These are phyloP conservation scores for Tuber borchii DNA, from an alignment of 495 filamentous ascomycete genomes.

Conservation along the genomic window DNA sequence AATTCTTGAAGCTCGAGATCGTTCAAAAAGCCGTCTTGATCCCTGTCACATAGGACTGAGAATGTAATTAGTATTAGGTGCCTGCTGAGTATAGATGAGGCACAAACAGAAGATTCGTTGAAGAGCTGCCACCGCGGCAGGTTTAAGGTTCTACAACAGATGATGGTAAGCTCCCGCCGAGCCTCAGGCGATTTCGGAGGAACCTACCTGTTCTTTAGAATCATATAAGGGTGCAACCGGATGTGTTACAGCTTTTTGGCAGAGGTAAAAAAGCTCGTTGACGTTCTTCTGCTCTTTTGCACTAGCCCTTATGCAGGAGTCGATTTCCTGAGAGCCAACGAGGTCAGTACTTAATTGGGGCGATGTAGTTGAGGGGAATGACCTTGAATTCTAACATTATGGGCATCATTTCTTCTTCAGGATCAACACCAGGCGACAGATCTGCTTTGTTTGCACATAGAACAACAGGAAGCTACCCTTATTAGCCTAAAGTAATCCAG, in stretches of 20 bases:
- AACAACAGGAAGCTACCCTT: slow-evolving; percentile 59
- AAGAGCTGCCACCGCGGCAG: slow-evolving; percentile 74
- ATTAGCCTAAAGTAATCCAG: neutral
- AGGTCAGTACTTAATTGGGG: neutral
- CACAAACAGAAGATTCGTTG: slow-evolving; percentile 73
- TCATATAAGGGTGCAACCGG: slow-evolving; percentile 95
- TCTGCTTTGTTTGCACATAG: slow-evolving; percentile 97
- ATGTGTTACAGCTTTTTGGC: slow-evolving; percentile 97
- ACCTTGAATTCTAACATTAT: slow-evolving; percentile 94
- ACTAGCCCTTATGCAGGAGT: slow-evolving; percentile 92
- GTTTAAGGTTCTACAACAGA: slow-evolving; percentile 61
- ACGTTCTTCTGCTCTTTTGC: slow-evolving; percentile 92
- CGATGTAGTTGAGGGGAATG: neutral
- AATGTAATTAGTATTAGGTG: neutral
- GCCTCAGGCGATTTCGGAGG: neutral
- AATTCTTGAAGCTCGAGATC: slow-evolving; percentile 87
- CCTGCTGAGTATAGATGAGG: neutral
- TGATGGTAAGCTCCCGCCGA: neutral
- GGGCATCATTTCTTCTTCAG: slow-evolving; percentile 95
- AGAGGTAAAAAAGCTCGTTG: slow-evolving; percentile 87
- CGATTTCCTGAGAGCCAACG: slow-evolving; percentile 58
- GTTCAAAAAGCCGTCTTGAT: slow-evolving; percentile 88
- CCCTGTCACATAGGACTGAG: slow-evolving; percentile 71
- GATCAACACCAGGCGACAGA: slow-evolving; percentile 62
- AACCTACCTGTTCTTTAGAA: slow-evolving; percentile 63